Base-by-base conservation (phyloP, 352 stramenopile genomes). In the Pythium monospermum region DNA sequence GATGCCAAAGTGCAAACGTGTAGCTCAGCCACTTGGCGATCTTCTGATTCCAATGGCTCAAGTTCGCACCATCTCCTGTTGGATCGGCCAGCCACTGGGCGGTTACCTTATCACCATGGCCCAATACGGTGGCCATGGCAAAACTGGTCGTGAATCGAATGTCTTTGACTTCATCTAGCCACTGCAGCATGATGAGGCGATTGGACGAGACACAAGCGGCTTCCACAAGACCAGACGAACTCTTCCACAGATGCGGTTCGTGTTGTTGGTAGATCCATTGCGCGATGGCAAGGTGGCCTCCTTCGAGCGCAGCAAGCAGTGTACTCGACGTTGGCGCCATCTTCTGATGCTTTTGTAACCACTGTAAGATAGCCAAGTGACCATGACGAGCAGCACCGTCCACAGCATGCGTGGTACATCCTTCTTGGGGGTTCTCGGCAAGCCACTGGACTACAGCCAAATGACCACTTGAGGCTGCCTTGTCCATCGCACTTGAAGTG, bases 401-500 rank as follows among this genome's bases (percentile, higher is more conserved):
- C 63, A 74, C 69, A 0, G 59, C 60, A 26, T 31, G 30, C 11
- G 58, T 52, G 0, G 66, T 69, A 30, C 62, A 76, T 1, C 65
- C 64, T 53, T 82, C 68, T 1, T 53, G 32, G 28, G 53, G 36
- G 27, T 69, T 53, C 7, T 67, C 57, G 28, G 61, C 32, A 21
- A 80, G 47, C 64, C 64, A 80, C 46, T 63, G 57, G 4, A 75
- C 25, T 2, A 73, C 61, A 8, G 58, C 57, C 3, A 76, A 25
- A 21, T 75, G 59, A 2, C 70, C 61, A 23, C 64, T 66, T 0
- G 61, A 41, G 6, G 70, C 70, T 6, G 70, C 70, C 2, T 53
- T 37, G n/a, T 73, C 64, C 55, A 80, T 77, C 1, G 70, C 70
- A 8, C 47, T 35, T 13, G 59, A 47, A 10, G 70, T 75, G 19